Percentiles rank a stretch among this genome's conserved stretches.
phyloP scores from a whole-genome alignment of 1,139 yeast species.

The Suhomyces atakaporum region DNA sequence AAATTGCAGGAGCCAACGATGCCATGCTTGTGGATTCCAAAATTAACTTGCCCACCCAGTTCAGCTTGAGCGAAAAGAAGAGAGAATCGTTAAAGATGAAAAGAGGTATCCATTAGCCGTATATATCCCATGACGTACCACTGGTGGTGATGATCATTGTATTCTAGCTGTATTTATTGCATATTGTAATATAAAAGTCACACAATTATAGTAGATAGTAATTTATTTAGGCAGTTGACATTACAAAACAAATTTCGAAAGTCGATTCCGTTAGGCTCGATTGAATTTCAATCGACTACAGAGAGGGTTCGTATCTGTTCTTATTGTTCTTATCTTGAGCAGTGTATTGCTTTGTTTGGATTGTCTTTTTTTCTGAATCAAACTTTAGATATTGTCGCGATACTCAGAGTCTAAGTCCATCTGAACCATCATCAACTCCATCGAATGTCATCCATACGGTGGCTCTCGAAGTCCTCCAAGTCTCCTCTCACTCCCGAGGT shows the following conservation, averaged over 20 bases:
- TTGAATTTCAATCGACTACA: too few relatives aligned
- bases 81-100: constrained; percentile 50
- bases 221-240: too few relatives aligned
- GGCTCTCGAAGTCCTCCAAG: neutral
- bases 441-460: neutral
- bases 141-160: constrained; percentile 2
- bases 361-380: too few relatives aligned
- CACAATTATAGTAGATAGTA: neutral
- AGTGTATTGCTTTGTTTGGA: too few relatives aligned
- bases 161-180: constrained; percentile 1
- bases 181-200: neutral
- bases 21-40: constrained; percentile 15
- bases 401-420: too few relatives aligned
- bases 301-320: too few relatives aligned
- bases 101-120: constrained; percentile 43
- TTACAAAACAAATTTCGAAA: too few relatives aligned
- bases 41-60: constrained; percentile 32
- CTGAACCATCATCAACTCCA: too few relatives aligned
- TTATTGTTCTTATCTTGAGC: too few relatives aligned
- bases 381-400: too few relatives aligned
- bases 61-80: constrained; percentile 48
- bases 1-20: constrained; percentile 13
- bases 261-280: too few relatives aligned
- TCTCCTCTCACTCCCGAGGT: neutral
- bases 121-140: neutral